Conservation (phyloP, 2,329 filamentous ascomycete species). For the Periconia sp. region DNA sequence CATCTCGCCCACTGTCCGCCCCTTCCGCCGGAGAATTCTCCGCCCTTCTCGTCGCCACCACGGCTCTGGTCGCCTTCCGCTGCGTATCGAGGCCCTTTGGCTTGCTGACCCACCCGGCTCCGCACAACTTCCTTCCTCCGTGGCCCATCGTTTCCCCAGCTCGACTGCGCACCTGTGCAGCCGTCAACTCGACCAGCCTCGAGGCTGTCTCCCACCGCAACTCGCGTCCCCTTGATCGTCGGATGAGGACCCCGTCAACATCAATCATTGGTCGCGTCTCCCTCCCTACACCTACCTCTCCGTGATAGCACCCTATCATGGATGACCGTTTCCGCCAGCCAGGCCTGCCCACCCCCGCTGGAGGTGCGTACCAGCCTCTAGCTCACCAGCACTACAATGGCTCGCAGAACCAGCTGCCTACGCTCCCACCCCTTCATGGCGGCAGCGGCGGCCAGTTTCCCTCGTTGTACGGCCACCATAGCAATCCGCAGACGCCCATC, state of each 20-base stretch:
- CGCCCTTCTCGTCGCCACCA: slow-evolving; percentile 3
- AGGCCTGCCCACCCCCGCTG: slow-evolving; percentile 28
- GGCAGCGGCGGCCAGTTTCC: slow-evolving; percentile 33
- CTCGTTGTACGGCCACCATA: slow-evolving; percentile 42
- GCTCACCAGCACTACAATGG: slow-evolving; percentile 39
- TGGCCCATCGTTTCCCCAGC: slow-evolving; percentile 34
- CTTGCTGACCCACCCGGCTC: slow-evolving; percentile 31
- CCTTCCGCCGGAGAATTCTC: slow-evolving; percentile 2
- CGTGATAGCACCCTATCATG: slow-evolving; percentile 33
- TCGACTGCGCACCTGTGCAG: slow-evolving; percentile 30
- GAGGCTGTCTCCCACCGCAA: slow-evolving; percentile 30
- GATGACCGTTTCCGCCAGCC: slow-evolving; percentile 47
- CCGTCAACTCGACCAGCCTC: slow-evolving; percentile 29
- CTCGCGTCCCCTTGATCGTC: slow-evolving; percentile 31
- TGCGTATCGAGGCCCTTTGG: neutral
- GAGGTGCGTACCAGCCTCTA: slow-evolving; percentile 37
- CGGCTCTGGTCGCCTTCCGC: slow-evolving; percentile 8
- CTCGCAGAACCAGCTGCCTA: slow-evolving; percentile 38
- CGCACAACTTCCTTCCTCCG: slow-evolving; percentile 41
- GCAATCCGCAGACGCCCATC: slow-evolving; percentile 47
- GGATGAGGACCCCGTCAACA: slow-evolving; percentile 37
- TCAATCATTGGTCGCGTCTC: slow-evolving; percentile 41
- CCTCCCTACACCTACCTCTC: slow-evolving; percentile 23
- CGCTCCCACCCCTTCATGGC: slow-evolving; percentile 42
- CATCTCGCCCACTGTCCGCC: slow-evolving; percentile 6